Evolutionary conservation across 169 alveolate species (phyloP), one percentile per base, ranked within the genome.

Genomic region (Toxoplasma gondii): DNA sequence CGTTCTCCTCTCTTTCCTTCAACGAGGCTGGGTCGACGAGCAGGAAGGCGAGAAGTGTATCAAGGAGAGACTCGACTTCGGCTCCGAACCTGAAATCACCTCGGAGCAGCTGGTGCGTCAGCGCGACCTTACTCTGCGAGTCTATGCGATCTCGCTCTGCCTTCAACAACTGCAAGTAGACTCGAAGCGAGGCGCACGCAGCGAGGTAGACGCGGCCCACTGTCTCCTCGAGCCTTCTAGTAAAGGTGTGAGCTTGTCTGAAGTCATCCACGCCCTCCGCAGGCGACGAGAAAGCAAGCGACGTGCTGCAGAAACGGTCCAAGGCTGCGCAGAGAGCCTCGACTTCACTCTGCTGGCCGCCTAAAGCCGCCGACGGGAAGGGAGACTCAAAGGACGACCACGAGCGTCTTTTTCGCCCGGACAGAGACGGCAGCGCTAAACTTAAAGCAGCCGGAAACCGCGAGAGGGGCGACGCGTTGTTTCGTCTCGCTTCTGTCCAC

Each of bases 141-240:
- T 78, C 24, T 29, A 24, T 2, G 9, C 90, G 53, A 17, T 82
- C 19, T 22, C 90, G 17, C 90, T 44, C 90, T 17, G 38, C 64
- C 41, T 39, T 29, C 38, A 82, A 38, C 53, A 82, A n/a, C 67
- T 41, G 67, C 67, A 41, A 19, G 38, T 41, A 43, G 4, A 82
- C 41, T 39, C 90, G 53, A 64, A 82, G 64, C 17, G 41, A 41
- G 44, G 90, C 90, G 53, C 69, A 39, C 19, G 90, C 67, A 39
- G 90, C 90, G 64, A 82, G 69, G 41, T 82, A 43, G 38, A 82
- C 38, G 69, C 64, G 90, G 1, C 39, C 90, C 41, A 82, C 64
- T 49, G 54, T 82, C 67, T 82, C 90, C n/a, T 44, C 90, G 19
- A 1, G 64, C 22, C 12, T 31, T 34, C 39, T 44, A 34, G 45